Base-by-base conservation (phyloP, 1,139 yeast genomes). In the Zygosaccharomyces pseudobailii region DNA sequence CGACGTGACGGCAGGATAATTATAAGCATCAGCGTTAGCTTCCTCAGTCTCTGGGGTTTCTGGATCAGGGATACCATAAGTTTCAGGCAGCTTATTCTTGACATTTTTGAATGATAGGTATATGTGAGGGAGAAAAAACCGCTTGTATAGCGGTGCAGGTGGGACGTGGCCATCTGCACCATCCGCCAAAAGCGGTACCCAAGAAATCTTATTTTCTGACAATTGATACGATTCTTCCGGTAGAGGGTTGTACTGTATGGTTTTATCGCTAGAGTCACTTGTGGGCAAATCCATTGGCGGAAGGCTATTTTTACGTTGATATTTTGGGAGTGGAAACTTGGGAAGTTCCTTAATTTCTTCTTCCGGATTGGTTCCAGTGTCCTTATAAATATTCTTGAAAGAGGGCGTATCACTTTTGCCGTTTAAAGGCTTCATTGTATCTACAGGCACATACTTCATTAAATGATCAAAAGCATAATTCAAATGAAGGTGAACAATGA, bases 1-100 rank as follows among this genome's bases (percentile, higher is more conserved):
- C 0, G 82, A 83, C 20, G 78, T 70, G 7, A 83, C 79, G 3
- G 87, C 84, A 2, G 97, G 97, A 56, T 78, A 76, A 57, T 79
- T 78, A 68, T 82, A 92, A 4, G 96, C 95, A 50, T 70, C 72
- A 5, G 64, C 67, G 13, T 64, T 71, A 10, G 62, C 70, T 6
- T 66, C 70, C 13, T 65, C 69, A n/a, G 66, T 64, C 2, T 52
- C 50, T 27, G 45, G 36, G 43, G 69, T 74, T 28, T 62, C 63
- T 3, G 74, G 73, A 33, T 67, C 70, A 13, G 70, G 67, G 49
- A 67, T 67, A 40, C 67, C 65, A 62, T 72, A 76, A 30, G 71
- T 69, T 20, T 76, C 77, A 4, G 92, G 92, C 43, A 84, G 65
- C 48, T 79, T 62, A 13, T 69, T 61, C 58, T 78, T 77, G 28